A percentile compares a stretch with the other conserved stretches of the same genome.
Conservation (phyloP, 2,329 filamentous ascomycete species). For the Aspergillus phoenicis region DNA sequence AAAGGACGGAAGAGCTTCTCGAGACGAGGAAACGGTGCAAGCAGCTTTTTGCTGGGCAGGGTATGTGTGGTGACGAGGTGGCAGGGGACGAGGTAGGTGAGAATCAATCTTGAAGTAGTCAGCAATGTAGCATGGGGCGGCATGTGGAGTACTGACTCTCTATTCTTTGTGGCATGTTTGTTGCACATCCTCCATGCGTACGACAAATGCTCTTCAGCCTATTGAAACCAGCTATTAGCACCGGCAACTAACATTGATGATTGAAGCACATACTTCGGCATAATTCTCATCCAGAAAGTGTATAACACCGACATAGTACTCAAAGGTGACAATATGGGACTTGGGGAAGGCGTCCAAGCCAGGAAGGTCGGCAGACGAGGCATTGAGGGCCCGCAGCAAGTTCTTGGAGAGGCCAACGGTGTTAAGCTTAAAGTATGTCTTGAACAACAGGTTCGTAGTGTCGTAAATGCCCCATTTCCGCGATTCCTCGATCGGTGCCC, state of each 20-base stretch:
- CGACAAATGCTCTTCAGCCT: constrained; percentile 79
- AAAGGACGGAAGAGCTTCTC: constrained; percentile 78
- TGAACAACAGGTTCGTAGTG: constrained; percentile 92
- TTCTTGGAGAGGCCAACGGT: constrained; percentile 87
- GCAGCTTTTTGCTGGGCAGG: constrained; percentile 71
- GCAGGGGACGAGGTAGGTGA: constrained; percentile 93
- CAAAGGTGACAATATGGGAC: constrained; percentile 91
- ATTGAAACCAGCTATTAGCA: constrained; percentile 14
- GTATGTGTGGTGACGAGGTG: constrained; percentile 85
- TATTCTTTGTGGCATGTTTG: constrained; percentile 70
- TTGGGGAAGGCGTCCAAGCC: constrained; percentile 77
- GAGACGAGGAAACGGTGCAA: constrained; percentile 74
- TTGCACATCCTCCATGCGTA: constrained; percentile 83
- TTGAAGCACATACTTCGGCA: constrained; percentile 57
- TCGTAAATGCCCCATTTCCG: constrained; percentile 98
- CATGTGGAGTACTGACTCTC: constrained; percentile 63
- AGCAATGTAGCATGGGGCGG: constrained; percentile 13
- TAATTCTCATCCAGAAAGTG: constrained; percentile 95
- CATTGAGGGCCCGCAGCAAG: constrained; percentile 79
- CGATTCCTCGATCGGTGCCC: constrained; percentile 80
- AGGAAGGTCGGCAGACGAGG: constrained; percentile 79
- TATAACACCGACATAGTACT: constrained; percentile 94
- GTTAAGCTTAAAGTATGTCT: constrained; percentile 96
- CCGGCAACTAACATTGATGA: not conserved
- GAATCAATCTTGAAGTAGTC: constrained; percentile 66